A percentile compares a stretch with the other conserved stretches of the same genome.
Conservation (phyloP, 1,139 yeast species). For the Candida neerlandica region DNA sequence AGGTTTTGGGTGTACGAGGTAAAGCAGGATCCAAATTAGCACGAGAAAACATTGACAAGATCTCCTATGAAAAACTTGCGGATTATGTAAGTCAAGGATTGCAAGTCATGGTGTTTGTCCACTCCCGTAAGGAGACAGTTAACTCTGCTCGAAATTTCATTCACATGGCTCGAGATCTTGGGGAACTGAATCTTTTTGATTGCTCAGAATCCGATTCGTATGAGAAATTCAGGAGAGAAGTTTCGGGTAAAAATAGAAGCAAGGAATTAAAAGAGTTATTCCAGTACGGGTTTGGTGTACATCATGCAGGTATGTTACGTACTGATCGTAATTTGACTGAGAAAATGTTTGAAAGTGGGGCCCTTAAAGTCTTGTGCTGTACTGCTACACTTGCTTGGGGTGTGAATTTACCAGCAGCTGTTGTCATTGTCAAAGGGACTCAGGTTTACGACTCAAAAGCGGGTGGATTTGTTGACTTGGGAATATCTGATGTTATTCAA, state of each 20-base stretch:
- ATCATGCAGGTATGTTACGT: conserved; percentile 97
- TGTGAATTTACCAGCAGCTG: conserved; percentile 97
- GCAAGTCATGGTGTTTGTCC: conserved; percentile 97
- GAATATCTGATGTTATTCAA: conserved; percentile 95
- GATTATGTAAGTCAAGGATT: conserved; percentile 70
- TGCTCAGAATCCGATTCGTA: conserved; percentile 52
- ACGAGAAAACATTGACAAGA: conserved; percentile 72
- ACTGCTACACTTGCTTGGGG: conserved; percentile 99
- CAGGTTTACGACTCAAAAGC: conserved; percentile 93
- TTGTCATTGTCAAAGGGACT: conserved; percentile 94
- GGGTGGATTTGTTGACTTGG: conserved; percentile 92
- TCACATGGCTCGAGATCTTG: conserved; percentile 62
- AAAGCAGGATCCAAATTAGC: conserved; percentile 72
- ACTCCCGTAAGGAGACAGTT: conserved; percentile 90
- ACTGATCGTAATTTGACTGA: conserved; percentile 90
- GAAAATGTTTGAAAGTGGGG: conserved; percentile 81
- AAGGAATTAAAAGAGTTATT: conserved; percentile 83
- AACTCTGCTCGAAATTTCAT: conserved; percentile 78
- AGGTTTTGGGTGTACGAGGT: conserved; percentile 83
- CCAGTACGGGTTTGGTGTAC: conserved; percentile 84
- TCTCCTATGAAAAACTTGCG: conserved; percentile 74
- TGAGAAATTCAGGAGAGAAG: conserved; percentile 60
- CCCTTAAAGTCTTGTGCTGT: conserved; percentile 87
- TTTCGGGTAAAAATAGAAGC: conserved; percentile 67
- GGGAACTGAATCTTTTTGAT: conserved; percentile 63